Conservation (phyloP, 441 rosid species). For the Eruca vesicaria region DNA sequence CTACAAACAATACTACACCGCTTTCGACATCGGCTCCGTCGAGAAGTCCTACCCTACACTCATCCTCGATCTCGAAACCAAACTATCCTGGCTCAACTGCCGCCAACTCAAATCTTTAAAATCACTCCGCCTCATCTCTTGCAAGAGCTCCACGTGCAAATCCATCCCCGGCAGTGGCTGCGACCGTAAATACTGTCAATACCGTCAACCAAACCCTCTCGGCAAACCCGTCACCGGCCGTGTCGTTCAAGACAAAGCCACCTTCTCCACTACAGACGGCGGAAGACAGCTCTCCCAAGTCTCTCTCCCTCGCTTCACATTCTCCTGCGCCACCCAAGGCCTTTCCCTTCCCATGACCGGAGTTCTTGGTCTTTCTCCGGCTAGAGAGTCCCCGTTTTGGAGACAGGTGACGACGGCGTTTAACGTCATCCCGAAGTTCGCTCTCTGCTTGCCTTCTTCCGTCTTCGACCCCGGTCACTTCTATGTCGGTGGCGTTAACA, state of each 20-base stretch:
- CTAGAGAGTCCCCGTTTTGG: neutral
- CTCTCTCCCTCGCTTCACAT: neutral
- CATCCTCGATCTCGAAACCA: constrained; percentile 8
- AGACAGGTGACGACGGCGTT: constrained; percentile 19
- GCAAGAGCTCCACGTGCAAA: constrained; percentile 16
- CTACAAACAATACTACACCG: constrained; percentile 15
- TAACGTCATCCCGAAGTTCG: neutral
- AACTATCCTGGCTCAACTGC: constrained; percentile 28
- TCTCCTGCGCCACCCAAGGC: constrained; percentile 6
- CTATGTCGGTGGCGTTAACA: neutral
- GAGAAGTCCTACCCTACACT: neutral
- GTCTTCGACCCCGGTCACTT: constrained; percentile 7
- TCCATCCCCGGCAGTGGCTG: constrained; percentile 11
- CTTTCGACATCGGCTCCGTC: constrained; percentile 8
- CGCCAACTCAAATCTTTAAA: constrained; percentile 26
- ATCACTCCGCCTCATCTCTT: constrained; percentile 9
- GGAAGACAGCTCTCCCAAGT: neutral
- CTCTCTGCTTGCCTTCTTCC: constrained; percentile 30
- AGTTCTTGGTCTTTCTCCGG: constrained; percentile 17
- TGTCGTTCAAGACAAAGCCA: constrained; percentile 15
- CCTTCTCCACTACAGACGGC: neutral
- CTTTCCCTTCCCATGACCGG: constrained; percentile 8
- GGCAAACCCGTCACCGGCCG: neutral
- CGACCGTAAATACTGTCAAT: neutral
- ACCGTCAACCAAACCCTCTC: constrained; percentile 9